Base-by-base conservation (phyloP, 2,329 filamentous ascomycete species). In the Ceratocystis variospora region DNA sequence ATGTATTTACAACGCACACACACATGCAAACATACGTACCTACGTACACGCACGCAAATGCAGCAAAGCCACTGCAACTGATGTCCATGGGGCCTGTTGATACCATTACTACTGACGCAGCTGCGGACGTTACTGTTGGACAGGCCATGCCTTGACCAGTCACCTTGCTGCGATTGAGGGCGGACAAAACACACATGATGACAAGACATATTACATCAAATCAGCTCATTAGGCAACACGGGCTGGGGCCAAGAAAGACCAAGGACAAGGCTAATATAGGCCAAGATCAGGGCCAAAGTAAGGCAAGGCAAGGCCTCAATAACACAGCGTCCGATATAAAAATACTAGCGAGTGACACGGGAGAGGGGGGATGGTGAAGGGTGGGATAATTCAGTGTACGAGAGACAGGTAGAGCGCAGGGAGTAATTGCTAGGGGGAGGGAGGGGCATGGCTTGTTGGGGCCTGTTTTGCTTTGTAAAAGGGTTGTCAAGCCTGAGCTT, bases 21-120 rank as follows among this genome's bases (percentile, higher is more conserved):
- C n/a, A 61, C 57, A 61, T 61, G 31, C 28, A 61, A n/a, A 44
- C 57, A 41, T 61, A 31, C 31, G 19, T 61, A 33, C 57, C 33
- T 61, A 61, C 57, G 41, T 44, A 61, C 57, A 31, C 25, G 37
- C 37, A 61, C 28, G 19, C 25, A 61, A 19, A 59, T 28, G 28
- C 55, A 59, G 22, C 50, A 55, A 48, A 19, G 2, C 45, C 45
- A 19, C 45, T 48, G 45, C 5, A 19, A 22, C 17, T 50, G 7
- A 5, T 19, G n/a, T 19, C 46, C 46, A 37, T 37, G 33, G 33
- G 33, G 33, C 1, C 12, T 10, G 33, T 12, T 37, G 33, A 10
- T 37, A 37, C 33, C 12, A 37, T 8, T 37, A 37, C 33, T 37
- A 37, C 33, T 37, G 33, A 37, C 3, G 12, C 33, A 12, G 33